Percentiles rank a stretch among this genome's conserved stretches.
These are phyloP conservation scores for Fusarium brevicatenulatum DNA, from an alignment of 2,329 filamentous ascomycete genomes.

Conservation along the genomic window DNA sequence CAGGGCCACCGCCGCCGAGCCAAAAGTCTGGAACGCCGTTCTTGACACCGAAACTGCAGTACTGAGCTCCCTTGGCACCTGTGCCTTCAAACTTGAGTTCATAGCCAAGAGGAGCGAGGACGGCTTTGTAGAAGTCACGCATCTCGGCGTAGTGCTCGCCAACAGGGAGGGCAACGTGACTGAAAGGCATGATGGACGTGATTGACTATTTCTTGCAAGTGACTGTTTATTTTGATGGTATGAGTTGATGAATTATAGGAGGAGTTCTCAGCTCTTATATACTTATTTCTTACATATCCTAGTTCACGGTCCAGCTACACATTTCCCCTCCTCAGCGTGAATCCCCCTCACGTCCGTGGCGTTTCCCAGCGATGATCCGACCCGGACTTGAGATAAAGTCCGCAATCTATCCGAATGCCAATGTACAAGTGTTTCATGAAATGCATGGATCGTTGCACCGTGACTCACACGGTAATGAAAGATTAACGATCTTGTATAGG, in stretches of 20 bases:
- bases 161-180: constrained; percentile 38
- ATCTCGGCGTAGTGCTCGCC: constrained; percentile 42
- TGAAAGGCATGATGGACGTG: constrained; percentile 32
- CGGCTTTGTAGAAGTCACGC: constrained; percentile 44
- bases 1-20: constrained; percentile 35
- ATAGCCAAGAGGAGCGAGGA: constrained; percentile 42
- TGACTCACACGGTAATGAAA: not conserved
- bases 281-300: not conserved
- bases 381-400: constrained; percentile 21
- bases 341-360: constrained; percentile 20
- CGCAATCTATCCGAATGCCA: constrained; percentile 1
- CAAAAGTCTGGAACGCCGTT: constrained; percentile 38
- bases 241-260: not conserved
- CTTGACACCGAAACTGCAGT: constrained; percentile 38
- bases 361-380: not conserved
- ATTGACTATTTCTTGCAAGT: not conserved
- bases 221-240: not conserved
- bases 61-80: constrained; percentile 13
- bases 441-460: not conserved
- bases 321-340: constrained; percentile 14
- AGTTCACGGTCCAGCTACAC: constrained; percentile 22
- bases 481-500: not conserved
- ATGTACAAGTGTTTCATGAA: not conserved
- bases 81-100: constrained; percentile 31
- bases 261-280: constrained; percentile 11